Evolutionary conservation across 176 grass and related monocot genomes (phyloP).

Genomic region (Zoysia pacifica): DNA sequence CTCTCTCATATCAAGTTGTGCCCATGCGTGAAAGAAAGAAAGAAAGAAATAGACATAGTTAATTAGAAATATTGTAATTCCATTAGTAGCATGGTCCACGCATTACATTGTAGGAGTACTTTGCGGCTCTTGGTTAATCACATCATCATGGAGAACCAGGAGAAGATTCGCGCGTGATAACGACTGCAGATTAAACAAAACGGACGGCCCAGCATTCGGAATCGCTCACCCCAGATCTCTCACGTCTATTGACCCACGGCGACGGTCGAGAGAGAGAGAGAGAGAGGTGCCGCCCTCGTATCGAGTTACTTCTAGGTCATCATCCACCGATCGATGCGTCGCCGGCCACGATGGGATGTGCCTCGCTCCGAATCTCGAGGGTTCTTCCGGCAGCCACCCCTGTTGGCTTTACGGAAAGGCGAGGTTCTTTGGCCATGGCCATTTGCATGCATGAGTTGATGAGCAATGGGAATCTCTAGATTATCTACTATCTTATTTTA

Average conservation of each 20-base stretch:
- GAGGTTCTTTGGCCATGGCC: conserved; percentile 31
- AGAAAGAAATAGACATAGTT: too few relatives aligned
- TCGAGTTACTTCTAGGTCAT: neutral
- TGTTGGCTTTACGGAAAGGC: conserved; percentile 41
- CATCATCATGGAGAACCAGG: conserved; percentile 1
- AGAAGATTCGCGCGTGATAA: conserved; percentile 31
- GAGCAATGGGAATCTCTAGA: conserved; percentile 5
- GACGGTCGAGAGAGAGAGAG: neutral
- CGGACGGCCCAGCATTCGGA: neutral
- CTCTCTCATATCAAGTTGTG: too few relatives aligned
- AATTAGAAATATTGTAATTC: too few relatives aligned
- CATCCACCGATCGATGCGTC: conserved; percentile 1
- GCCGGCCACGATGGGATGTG: neutral
- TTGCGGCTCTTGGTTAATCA: conserved; percentile 1
- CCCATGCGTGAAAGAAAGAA: too few relatives aligned
- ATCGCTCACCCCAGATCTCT: neutral
- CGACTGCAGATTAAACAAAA: conserved; percentile 29
- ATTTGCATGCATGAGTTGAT: conserved; percentile 15
- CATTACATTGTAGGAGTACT: too few relatives aligned
- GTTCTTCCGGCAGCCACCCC: conserved; percentile 8
- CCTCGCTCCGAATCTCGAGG: conserved; percentile 22
- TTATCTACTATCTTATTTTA: neutral
- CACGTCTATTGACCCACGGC: neutral
- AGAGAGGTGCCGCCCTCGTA: neutral
- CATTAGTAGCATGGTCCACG: neutral